A percentile compares a stretch with the other conserved stretches of the same genome.
phyloP scores from a whole-genome alignment of 805 yeast genomes.

The Priceomyces medius region DNA sequence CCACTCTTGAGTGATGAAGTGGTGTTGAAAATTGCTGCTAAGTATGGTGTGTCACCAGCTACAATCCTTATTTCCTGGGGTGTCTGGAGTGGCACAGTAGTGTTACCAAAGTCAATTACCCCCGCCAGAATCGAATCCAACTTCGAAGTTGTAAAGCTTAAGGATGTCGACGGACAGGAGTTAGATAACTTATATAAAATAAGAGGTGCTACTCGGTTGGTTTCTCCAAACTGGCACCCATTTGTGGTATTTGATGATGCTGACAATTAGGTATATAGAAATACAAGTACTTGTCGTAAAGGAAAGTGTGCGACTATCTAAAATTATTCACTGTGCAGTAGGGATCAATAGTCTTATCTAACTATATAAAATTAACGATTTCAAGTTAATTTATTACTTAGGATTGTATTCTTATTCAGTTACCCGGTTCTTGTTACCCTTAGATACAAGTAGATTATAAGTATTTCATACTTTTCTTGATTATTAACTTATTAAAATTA shows the following conservation, averaged over 20 bases:
- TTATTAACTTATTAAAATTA: too few species aligned
- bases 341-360: too few species aligned
- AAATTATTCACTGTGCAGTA: too few species aligned
- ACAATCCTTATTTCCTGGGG: slow-evolving; percentile 60
- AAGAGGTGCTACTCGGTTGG: slow-evolving; percentile 31
- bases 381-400: too few species aligned
- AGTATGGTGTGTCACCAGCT: slow-evolving; percentile 45
- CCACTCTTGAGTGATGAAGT: slow-evolving; percentile 45
- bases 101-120: slow-evolving; percentile 38
- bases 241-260: slow-evolving; percentile 25
- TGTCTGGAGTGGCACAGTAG: slow-evolving; percentile 52
- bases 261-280: background rate
- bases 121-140: slow-evolving; percentile 38
- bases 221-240: slow-evolving; percentile 38
- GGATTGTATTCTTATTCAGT: too few species aligned
- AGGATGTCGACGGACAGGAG: slow-evolving; percentile 47
- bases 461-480: too few species aligned
- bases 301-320: too few species aligned
- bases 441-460: too few species aligned
- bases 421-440: too few species aligned
- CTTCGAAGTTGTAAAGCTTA: slow-evolving; percentile 57
- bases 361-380: too few species aligned
- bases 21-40: slow-evolving; percentile 44
- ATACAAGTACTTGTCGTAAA: too few species aligned
- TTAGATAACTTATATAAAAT: slow-evolving; percentile 24